These are phyloP conservation scores for Leersia perrieri DNA, from an alignment of 176 grass and related monocot species.

Conservation along the genomic window DNA sequence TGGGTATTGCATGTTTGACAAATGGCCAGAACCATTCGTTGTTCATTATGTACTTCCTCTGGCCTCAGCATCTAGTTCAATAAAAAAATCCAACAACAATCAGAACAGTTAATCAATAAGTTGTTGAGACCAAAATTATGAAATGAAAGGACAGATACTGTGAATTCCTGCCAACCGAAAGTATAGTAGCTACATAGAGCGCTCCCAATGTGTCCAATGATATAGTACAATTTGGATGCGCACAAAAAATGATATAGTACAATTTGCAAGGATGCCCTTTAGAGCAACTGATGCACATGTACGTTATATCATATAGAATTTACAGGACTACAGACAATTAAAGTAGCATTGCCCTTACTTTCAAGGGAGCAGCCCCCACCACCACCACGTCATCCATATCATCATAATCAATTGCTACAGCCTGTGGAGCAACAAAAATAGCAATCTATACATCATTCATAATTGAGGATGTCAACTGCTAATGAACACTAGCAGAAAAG, in stretches of 20 bases:
- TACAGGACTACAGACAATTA: not conserved
- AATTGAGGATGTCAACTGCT: not conserved
- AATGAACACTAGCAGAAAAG: no score
- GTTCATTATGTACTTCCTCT: not conserved
- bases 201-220: no score
- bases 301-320: no score
- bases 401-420: not conserved
- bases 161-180: not conserved
- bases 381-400: not conserved
- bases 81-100: no score
- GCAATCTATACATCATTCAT: not conserved
- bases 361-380: not conserved
- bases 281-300: not conserved
- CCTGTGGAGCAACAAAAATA: constrained; percentile 1
- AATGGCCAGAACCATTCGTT: constrained; percentile 4
- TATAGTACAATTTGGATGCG: no score
- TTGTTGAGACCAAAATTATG: no score
- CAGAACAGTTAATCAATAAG: not conserved
- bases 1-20: constrained; percentile 8
- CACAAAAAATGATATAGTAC: not conserved
- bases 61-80: not conserved
- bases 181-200: not conserved
- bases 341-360: constrained; percentile 9
- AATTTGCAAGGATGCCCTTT: not conserved
- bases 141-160: not conserved